Evolutionary conservation across 1,284 basidiomycete genomes (phyloP).

Genomic region (Papiliotrema laurentii): DNA sequence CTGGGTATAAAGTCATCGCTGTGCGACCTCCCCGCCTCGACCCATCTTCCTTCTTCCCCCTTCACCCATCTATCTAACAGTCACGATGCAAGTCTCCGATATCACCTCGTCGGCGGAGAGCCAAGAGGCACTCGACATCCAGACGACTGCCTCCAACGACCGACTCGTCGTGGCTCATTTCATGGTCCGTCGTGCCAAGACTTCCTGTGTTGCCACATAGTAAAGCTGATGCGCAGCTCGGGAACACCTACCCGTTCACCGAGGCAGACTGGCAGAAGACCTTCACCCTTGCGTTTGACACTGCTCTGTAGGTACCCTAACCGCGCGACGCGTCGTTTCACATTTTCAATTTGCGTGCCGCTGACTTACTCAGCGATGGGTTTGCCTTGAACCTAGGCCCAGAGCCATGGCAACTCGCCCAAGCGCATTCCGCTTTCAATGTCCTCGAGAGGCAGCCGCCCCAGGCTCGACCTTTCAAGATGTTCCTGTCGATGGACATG

Average conservation of each 20-base stretch:
- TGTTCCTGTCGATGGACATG: conserved; percentile 46
- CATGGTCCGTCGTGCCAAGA: conserved; percentile 32
- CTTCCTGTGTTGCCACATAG: neutral
- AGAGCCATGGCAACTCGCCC: conserved; percentile 45
- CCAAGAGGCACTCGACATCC: neutral
- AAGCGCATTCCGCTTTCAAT: conserved; percentile 37
- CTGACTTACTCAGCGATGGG: conserved; percentile 33
- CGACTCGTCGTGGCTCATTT: conserved; percentile 46
- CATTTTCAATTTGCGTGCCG: neutral
- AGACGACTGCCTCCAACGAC: neutral
- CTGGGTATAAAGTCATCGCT: no score
- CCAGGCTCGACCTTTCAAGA: conserved; percentile 12
- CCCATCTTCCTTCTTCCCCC: conserved; percentile 20
- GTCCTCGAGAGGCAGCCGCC: conserved; percentile 9
- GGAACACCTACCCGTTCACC: conserved; percentile 46
- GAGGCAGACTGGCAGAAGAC: conserved; percentile 39
- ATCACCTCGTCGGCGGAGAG: conserved; percentile 15
- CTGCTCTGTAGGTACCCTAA: conserved; percentile 40
- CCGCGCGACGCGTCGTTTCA: no score
- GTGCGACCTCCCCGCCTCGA: neutral
- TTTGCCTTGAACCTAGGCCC: conserved; percentile 47
- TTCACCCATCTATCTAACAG: conserved; percentile 14
- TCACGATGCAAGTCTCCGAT: conserved; percentile 19
- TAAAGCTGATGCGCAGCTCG: conserved; percentile 31
- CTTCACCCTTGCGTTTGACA: conserved; percentile 35